phyloP scores from a whole-genome alignment of 352 stramenopile species.

The Phytopythium delawarense region DNA sequence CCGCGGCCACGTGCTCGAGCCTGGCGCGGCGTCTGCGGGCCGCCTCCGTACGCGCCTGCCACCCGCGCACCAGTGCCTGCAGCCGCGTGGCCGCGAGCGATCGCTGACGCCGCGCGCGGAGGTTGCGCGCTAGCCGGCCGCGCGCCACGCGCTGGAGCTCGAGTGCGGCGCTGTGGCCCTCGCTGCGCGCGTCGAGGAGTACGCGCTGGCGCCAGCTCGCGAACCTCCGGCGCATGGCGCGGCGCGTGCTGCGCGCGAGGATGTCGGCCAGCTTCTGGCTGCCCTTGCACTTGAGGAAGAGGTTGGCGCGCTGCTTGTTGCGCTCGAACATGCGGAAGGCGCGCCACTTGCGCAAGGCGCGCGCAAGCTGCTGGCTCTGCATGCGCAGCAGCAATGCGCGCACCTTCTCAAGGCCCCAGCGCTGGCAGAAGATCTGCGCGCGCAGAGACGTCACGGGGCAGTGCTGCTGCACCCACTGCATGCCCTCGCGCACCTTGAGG shows the following conservation, averaged over 20 bases:
- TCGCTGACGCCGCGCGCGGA: conserved; percentile 8
- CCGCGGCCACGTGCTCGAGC: conserved; percentile 42
- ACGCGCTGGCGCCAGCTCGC: conserved; percentile 46
- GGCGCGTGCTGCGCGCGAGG: conserved; percentile 60
- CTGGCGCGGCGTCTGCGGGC: conserved; percentile 23
- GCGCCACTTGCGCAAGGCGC: conserved; percentile 68
- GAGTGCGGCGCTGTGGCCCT: conserved; percentile 53
- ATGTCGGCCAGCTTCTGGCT: conserved; percentile 64
- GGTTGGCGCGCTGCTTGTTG: conserved; percentile 74
- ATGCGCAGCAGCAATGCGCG: conserved; percentile 65
- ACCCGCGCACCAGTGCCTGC: conserved; percentile 49
- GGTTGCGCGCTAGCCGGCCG: conserved; percentile 37
- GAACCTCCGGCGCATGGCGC: conserved; percentile 42
- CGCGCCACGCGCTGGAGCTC: conserved; percentile 69
- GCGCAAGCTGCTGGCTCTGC: conserved; percentile 59
- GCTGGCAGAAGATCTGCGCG: conserved; percentile 81
- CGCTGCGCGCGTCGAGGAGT: conserved; percentile 43
- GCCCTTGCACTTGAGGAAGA: conserved; percentile 84
- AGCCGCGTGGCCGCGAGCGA: conserved; percentile 29
- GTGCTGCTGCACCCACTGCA: conserved; percentile 85
- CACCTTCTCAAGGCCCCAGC: conserved; percentile 85
- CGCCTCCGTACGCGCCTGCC: conserved; percentile 24
- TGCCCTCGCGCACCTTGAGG: conserved; percentile 62
- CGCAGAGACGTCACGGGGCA: conserved; percentile 77
- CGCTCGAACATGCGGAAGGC: conserved; percentile 62